Conservation (phyloP, 768 basidiomycete genomes). For the Mrakia frigida region DNA sequence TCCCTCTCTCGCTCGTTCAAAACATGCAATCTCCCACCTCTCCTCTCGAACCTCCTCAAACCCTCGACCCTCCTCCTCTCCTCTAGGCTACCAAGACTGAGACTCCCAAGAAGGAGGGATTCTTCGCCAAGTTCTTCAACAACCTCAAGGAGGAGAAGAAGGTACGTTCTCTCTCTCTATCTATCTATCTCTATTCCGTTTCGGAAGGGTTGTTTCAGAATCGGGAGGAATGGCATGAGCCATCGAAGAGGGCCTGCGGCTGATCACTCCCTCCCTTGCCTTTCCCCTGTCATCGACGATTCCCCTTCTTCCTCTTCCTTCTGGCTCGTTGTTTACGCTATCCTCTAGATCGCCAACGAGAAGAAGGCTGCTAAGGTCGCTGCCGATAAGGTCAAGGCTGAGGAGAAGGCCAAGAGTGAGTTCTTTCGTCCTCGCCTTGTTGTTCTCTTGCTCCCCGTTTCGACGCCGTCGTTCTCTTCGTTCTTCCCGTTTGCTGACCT, state of each 20-base stretch:
- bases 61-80: not conserved
- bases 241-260: not conserved
- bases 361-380: conserved; percentile 25
- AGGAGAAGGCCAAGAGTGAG: conserved; percentile 18
- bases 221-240: not conserved
- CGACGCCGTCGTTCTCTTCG: too few species aligned
- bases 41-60: not conserved
- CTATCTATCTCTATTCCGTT: not conserved
- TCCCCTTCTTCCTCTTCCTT: not conserved
- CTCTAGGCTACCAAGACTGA: not conserved
- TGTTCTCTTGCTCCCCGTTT: not conserved
- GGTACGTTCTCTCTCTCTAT: not conserved
- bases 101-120: conserved; percentile 16
- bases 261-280: not conserved
- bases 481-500: too few species aligned
- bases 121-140: conserved; percentile 19
- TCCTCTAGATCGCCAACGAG: not conserved
- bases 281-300: not conserved
- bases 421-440: not conserved
- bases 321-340: not conserved
- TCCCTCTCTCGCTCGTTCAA: too few species aligned
- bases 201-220: not conserved
- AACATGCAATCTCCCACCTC: not conserved
- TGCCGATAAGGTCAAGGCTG: conserved; percentile 15
- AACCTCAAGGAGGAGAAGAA: conserved; percentile 17